Evolutionary conservation across 2,329 filamentous ascomycete species (phyloP).

Genomic region (Lecanicillium sp.): DNA sequence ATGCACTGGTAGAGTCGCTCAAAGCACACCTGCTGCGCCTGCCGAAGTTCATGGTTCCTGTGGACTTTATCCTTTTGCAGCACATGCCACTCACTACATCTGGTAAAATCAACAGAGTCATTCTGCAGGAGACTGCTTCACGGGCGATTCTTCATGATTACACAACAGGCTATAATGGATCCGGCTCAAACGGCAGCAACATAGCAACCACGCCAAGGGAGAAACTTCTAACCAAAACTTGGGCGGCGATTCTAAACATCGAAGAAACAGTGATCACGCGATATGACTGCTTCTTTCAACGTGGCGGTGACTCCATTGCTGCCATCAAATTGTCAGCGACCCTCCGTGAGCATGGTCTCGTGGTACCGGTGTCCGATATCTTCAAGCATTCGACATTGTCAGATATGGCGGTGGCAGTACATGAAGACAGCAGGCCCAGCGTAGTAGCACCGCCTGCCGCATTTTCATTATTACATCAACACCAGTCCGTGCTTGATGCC

Average conservation of each 20-base stretch:
- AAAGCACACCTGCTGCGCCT: not conserved
- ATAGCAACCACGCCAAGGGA: not conserved
- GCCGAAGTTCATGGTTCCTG: conserved; percentile 2
- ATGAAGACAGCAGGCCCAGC: not conserved
- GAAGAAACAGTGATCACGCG: not conserved
- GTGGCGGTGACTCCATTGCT: conserved; percentile 2
- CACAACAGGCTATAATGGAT: not conserved
- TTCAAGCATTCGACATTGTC: not conserved
- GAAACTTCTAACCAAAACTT: not conserved
- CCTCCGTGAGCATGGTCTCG: not conserved
- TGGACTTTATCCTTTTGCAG: conserved; percentile 5
- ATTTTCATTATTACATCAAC: not conserved
- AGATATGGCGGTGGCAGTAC: not conserved
- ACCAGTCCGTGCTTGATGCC: not conserved
- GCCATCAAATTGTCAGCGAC: not conserved
- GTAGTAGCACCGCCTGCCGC: not conserved
- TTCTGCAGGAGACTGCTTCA: not conserved
- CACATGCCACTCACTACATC: conserved; percentile 7
- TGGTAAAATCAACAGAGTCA: not conserved
- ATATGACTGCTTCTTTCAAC: conserved; percentile 2
- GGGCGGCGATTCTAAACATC: not conserved
- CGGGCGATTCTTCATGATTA: not conserved
- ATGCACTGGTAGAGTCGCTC: not conserved
- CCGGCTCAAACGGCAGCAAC: not conserved
- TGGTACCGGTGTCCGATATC: conserved; percentile 3